These are phyloP conservation scores for Meredithiella fracta DNA, from an alignment of 2,329 filamentous ascomycete species.

Conservation along the genomic window DNA sequence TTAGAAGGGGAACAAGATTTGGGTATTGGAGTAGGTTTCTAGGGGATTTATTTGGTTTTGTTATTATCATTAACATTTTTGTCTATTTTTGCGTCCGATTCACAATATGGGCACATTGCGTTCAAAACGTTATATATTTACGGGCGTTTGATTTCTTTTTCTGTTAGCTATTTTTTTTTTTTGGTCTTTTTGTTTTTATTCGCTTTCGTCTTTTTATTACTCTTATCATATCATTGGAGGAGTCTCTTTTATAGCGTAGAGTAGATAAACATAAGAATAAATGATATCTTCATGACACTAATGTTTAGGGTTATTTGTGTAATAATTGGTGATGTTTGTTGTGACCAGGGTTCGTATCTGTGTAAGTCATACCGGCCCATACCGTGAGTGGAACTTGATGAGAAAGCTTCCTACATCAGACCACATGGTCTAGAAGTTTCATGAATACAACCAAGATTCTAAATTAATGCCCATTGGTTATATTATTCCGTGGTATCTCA, in stretches of 20 bases:
- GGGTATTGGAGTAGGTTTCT: conserved; percentile 1
- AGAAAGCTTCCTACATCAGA: too few relatives aligned
- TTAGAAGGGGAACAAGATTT: not conserved
- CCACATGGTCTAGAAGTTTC: too few relatives aligned
- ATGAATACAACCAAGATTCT: too few relatives aligned
- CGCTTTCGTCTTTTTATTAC: not conserved
- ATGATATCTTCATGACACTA: conserved; percentile 4
- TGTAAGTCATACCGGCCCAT: not conserved
- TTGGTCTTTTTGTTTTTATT: not conserved
- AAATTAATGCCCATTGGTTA: too few relatives aligned
- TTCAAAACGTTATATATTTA: not conserved
- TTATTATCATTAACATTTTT: not conserved
- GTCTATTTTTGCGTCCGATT: not conserved
- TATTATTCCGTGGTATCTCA: too few relatives aligned
- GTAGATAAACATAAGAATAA: conserved; percentile 4
- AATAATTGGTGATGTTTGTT: not conserved
- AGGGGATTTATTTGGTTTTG: conserved; percentile 4
- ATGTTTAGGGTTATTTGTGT: not conserved
- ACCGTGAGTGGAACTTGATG: too few relatives aligned
- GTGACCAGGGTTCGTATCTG: not conserved
- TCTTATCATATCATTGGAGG: not conserved
- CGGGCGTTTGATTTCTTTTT: conserved; percentile 8
- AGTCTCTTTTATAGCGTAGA: conserved; percentile 1
- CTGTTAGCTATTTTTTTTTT: conserved; percentile 2
- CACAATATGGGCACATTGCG: not conserved